Percentiles rank a stretch among this genome's conserved stretches.
phyloP scores from a whole-genome alignment of 768 basidiomycete genomes.

The Stropharia rugosoannulata region DNA sequence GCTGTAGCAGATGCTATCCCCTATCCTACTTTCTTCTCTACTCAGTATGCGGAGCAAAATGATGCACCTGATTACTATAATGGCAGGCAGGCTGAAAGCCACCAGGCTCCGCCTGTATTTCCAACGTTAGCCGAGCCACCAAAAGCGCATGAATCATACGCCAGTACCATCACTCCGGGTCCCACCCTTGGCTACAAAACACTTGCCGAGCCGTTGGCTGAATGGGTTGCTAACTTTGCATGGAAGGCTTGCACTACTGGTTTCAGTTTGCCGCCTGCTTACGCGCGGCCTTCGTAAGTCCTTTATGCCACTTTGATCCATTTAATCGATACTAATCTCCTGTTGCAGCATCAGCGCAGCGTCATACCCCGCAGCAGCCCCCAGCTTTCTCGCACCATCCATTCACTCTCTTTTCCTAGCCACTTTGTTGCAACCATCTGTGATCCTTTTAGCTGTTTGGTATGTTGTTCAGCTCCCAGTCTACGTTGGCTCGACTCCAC shows the following conservation, averaged over 20 bases:
- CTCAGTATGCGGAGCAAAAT: slow-evolving; percentile 13
- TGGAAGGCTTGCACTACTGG: slow-evolving; percentile 85
- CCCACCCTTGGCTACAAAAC: slow-evolving; percentile 64
- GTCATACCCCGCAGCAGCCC: slow-evolving; percentile 46
- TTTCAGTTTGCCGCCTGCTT: slow-evolving; percentile 52
- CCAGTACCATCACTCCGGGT: slow-evolving; percentile 47
- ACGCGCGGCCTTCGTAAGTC: slow-evolving; percentile 57
- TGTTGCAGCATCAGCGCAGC: slow-evolving; percentile 29
- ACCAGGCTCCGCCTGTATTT: slow-evolving; percentile 25
- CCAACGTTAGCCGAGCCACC: slow-evolving; percentile 31
- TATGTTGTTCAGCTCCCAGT: slow-evolving; percentile 79
- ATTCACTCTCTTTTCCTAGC: slow-evolving; percentile 76
- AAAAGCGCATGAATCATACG: slow-evolving; percentile 38
- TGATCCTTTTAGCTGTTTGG: slow-evolving; percentile 76
- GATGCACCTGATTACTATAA: slow-evolving; percentile 15
- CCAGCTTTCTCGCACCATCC: slow-evolving; percentile 53
- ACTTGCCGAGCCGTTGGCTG: slow-evolving; percentile 72
- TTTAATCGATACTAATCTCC: slow-evolving; percentile 9
- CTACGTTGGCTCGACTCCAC: slow-evolving; percentile 52
- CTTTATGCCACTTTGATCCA: slow-evolving; percentile 3
- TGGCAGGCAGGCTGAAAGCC: slow-evolving; percentile 13
- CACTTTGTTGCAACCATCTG: slow-evolving; percentile 80
- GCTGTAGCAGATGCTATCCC: slow-evolving; percentile 48
- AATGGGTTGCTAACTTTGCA: slow-evolving; percentile 77
- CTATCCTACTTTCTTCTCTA: slow-evolving; percentile 9